Evolutionary conservation across 2,329 filamentous ascomycete species (phyloP).

Genomic region (Cadophora gregata): DNA sequence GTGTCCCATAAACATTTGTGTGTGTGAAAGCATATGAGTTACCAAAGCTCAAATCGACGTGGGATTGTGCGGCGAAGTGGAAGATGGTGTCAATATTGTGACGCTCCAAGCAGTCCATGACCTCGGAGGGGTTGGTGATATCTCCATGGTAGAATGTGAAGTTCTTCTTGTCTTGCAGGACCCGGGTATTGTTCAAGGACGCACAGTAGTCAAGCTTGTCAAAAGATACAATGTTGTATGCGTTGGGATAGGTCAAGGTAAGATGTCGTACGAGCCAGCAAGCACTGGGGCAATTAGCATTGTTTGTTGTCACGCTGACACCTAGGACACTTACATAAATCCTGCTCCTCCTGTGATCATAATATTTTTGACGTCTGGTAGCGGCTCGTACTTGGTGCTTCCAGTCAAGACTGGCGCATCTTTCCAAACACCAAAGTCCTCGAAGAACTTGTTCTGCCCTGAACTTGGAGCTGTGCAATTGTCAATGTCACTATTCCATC

Average conservation of each 20-base stretch:
- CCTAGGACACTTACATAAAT: slow-evolving; percentile 70
- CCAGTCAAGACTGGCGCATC: slow-evolving; percentile 73
- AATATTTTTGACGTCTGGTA: slow-evolving; percentile 76
- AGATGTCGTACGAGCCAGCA: slow-evolving; percentile 85
- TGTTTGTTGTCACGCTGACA: slow-evolving; percentile 21
- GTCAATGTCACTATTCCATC: slow-evolving; percentile 10
- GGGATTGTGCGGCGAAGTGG: slow-evolving; percentile 86
- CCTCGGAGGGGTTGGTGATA: slow-evolving; percentile 72
- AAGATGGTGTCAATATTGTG: slow-evolving; percentile 80
- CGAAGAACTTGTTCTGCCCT: slow-evolving; percentile 50
- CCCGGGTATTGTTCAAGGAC: slow-evolving; percentile 78
- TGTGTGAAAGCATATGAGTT: slow-evolving; percentile 83
- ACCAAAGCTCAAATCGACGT: slow-evolving; percentile 82
- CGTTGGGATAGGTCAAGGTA: slow-evolving; percentile 71
- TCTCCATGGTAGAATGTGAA: slow-evolving; percentile 83
- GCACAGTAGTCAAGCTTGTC: slow-evolving; percentile 87
- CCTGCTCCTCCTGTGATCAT: slow-evolving; percentile 85
- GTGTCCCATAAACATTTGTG: slow-evolving; percentile 85
- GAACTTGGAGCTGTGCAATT: slow-evolving; percentile 13
- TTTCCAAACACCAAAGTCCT: slow-evolving; percentile 71
- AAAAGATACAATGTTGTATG: slow-evolving; percentile 82
- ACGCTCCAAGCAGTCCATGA: slow-evolving; percentile 72
- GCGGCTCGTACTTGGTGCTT: slow-evolving; percentile 72
- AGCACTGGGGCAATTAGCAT: slow-evolving; percentile 58
- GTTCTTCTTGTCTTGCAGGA: slow-evolving; percentile 70